phyloP scores from a whole-genome alignment of 768 basidiomycete species.

The Tulasnella sp. region DNA sequence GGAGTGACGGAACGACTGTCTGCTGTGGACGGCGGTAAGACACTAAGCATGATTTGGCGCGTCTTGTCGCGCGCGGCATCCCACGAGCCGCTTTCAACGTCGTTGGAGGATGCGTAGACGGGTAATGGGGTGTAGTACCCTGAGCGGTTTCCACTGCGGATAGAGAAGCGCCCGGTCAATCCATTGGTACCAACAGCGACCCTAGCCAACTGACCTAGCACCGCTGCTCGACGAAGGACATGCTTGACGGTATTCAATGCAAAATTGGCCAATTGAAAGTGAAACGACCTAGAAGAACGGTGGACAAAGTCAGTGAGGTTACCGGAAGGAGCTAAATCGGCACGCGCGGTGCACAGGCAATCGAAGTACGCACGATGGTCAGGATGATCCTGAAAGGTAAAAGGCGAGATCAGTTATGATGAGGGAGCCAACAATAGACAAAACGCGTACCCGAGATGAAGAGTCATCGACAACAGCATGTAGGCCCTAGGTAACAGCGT shows the following conservation, averaged over 20 bases:
- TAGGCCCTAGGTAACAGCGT: not conserved
- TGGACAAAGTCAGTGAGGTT: not conserved
- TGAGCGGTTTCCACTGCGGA: not conserved
- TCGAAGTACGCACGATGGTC: not conserved
- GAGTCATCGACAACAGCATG: slow-evolving; percentile 7
- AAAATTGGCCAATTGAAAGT: slow-evolving; percentile 4
- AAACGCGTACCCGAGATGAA: slow-evolving; percentile 8
- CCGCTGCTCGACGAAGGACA: not conserved
- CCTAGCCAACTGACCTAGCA: not conserved
- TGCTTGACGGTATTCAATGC: not conserved
- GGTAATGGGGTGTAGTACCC: not conserved
- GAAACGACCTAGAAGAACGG: not conserved
- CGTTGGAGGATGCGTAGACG: not conserved
- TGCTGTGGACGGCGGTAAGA: not conserved
- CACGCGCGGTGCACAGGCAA: not conserved
- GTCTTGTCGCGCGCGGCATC: not conserved
- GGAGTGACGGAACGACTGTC: not conserved
- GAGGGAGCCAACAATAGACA: not conserved
- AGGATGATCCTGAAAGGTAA: not conserved
- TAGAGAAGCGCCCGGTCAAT: not conserved
- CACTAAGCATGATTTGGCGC: not conserved
- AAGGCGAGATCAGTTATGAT: not conserved
- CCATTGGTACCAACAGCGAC: not conserved
- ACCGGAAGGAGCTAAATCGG: not conserved
- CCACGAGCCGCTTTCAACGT: not conserved